Base-by-base conservation (phyloP, 176 grass and related monocot species). In the Dactylis glomerata region DNA sequence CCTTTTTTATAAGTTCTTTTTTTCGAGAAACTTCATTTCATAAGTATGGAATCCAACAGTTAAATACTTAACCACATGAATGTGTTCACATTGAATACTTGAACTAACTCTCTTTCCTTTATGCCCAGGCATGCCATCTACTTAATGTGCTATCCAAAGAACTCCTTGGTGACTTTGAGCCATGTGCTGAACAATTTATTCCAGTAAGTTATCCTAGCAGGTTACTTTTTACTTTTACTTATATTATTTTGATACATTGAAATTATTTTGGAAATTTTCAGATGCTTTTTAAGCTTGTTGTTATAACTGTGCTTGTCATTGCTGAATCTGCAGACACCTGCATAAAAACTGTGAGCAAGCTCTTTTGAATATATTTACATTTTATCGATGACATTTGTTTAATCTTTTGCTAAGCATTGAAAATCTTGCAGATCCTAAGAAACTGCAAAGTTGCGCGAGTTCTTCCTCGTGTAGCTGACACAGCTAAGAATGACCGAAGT, bases 281-380 rank as follows among this genome's bases (percentile, higher is more conserved):
- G 95, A 76, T 95, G 79, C 92, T 98, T 81, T 95, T 98, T 82
- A 98, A 98, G 92, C 92, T 95, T 80, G 95, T 98, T 90, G 95
- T 98, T 36, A 98, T 98, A 88, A 98, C 95, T 55, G 95, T 98
- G 45, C 92, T 95, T 77, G 92, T 98, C 59, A 98, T 98, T 68
- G 95, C 95, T 47, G 95, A 98, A 86, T 98, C 95, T 77, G 82
- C 95, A 34, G 95, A 98, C 78, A 93, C 94, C 50, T 98, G 95
- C 61, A 95, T 98, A 81, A 98, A 98, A 95, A 98, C 95, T 64
- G 95, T 98, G 89, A 90, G 95, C 55, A 67, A 68, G 11, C 66
- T 71, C 76, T 55, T 73, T 32, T 66, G 46, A 66, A 28, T 77
- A 52, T 77, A 3, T 63, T 75, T 59, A 41, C 76, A 76, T 65